Percentiles rank a stretch among this genome's conserved stretches.
Evolutionary conservation across 164 flowering plant genomes (phyloP).

Genomic region (Paratinospora sagittata): DNA sequence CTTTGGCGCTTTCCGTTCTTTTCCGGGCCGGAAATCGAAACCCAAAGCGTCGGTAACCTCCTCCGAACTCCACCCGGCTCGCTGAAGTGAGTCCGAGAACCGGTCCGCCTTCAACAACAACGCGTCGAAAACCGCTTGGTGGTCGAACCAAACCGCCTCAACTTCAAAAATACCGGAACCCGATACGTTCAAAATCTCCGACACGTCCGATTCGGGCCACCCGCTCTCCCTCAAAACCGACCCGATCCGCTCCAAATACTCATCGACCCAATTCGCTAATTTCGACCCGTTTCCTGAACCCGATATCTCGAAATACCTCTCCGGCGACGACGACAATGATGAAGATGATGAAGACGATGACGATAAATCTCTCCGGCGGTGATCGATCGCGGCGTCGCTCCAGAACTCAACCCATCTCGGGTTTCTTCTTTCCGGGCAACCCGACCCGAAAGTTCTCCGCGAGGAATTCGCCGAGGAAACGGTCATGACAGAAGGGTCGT

Average conservation of each 20-base stretch:
- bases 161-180: conserved; percentile 53
- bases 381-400: conserved; percentile 47
- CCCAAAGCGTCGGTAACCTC: conserved; percentile 69
- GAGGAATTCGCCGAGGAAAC: conserved; percentile 26
- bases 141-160: conserved; percentile 54
- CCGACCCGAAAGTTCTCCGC: conserved; percentile 46
- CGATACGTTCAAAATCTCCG: conserved; percentile 58
- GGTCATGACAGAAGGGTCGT: conserved; percentile 14
- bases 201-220: conserved; percentile 65
- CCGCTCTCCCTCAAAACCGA: conserved; percentile 60
- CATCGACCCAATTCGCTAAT: conserved; percentile 62
- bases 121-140: conserved; percentile 57
- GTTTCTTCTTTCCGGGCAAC: conserved; percentile 30
- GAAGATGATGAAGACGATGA: conserved; percentile 45
- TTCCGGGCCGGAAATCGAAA: conserved; percentile 55
- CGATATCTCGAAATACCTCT: conserved; percentile 34
- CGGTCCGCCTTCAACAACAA: conserved; percentile 59
- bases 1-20: conserved; percentile 42
- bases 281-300: conserved; percentile 31
- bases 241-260: conserved; percentile 56
- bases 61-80: conserved; percentile 84
- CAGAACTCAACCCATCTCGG: conserved; percentile 98
- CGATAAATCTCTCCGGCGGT: conserved; percentile 43
- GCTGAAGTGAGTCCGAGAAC: conserved; percentile 52
- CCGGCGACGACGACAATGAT: conserved; percentile 54